These are phyloP conservation scores for Aurifilum marmelostoma DNA, from an alignment of 2,329 filamentous ascomycete species.

Conservation along the genomic window DNA sequence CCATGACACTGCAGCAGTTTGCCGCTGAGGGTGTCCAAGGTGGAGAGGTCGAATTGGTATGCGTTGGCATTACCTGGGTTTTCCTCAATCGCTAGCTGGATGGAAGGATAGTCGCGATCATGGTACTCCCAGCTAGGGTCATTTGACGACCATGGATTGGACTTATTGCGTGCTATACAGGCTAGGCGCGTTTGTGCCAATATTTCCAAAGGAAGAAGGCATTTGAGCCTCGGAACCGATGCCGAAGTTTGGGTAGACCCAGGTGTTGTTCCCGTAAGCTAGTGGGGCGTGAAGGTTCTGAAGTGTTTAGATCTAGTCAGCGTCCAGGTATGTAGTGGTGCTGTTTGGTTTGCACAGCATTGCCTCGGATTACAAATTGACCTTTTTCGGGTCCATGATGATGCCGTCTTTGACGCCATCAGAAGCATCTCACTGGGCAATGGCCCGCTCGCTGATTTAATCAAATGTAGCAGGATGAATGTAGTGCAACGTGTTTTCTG, in stretches of 20 bases:
- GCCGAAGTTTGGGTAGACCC: slow-evolving; percentile 54
- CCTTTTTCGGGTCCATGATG: slow-evolving; percentile 27
- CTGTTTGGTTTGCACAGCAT: slow-evolving; percentile 24
- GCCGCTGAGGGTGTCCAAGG: slow-evolving; percentile 41
- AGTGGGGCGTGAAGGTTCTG: slow-evolving; percentile 19
- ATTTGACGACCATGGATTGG: slow-evolving; percentile 30
- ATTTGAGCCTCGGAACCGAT: slow-evolving; percentile 48
- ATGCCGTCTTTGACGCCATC: slow-evolving; percentile 30
- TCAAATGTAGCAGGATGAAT: slow-evolving; percentile 44
- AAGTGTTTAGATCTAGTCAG: slow-evolving; percentile 24
- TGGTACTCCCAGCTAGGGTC: slow-evolving; percentile 43
- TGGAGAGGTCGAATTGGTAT: slow-evolving; percentile 39
- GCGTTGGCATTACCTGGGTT: slow-evolving; percentile 23
- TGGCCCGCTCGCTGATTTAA: slow-evolving; percentile 42
- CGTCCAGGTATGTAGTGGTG: slow-evolving; percentile 34
- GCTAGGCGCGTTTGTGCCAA: slow-evolving; percentile 34
- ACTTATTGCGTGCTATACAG: slow-evolving; percentile 14
- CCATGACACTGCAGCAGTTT: slow-evolving; percentile 53
- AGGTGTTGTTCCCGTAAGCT: slow-evolving; percentile 43
- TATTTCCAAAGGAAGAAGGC: slow-evolving; percentile 40
- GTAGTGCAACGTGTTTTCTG: slow-evolving; percentile 43
- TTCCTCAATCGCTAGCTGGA: slow-evolving; percentile 8
- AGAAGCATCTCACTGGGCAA: slow-evolving; percentile 34
- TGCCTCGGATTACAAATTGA: slow-evolving; percentile 22
- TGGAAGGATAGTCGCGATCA: slow-evolving; percentile 37